Evolutionary conservation across 108 stramenopile genomes (phyloP), one percentile per base, ranked within the genome.

Genomic region (Nannochloropsis salina): DNA sequence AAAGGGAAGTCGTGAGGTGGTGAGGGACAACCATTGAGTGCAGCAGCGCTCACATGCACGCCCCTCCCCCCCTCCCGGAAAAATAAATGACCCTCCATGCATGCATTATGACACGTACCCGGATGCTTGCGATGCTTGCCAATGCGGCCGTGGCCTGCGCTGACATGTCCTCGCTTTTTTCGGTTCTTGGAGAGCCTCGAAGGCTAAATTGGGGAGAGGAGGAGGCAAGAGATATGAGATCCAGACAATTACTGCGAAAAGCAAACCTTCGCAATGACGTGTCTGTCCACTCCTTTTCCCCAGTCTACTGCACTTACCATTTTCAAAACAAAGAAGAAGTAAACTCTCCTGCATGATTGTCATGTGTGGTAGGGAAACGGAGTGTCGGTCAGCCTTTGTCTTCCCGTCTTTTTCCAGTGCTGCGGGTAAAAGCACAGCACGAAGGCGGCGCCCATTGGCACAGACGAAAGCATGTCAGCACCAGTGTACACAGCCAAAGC

Each of bases 71-170:
- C 61, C 61, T 74, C 2, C 61, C 61, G 1, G 20, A 74, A n/a
- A 74, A n/a, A 15, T n/a, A 15, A 20, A 8, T 6, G 61, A 74
- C 31, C 31, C 31, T 31, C 31, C 31, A 31, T 31, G 31, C 31
- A 31, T 31, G 31, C 31, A 31, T 31, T 31, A 31, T 31, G 31
- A 31, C 31, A 31, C 61, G 61, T 74, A 74, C 61, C 61, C 80
- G 99, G 99, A 94, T 99, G 99, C 91, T 94, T 95, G 83, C 99
- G 93, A 96, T 99, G 99, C 96, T 99, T 99, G 86, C 98, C 97
- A 85, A 99, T 91, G 94, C 99, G 97, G 86, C 99, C 99, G 92
- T 99, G 98, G 87, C 99, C 99, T 83, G 94, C 94, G 15, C 93
- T 94, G 86, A 99, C 98, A 94, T 99, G 98, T 85, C 99, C 98